These are phyloP conservation scores for Ogataea paraovalis DNA, from an alignment of 805 yeast genomes.

Conservation along the genomic window DNA sequence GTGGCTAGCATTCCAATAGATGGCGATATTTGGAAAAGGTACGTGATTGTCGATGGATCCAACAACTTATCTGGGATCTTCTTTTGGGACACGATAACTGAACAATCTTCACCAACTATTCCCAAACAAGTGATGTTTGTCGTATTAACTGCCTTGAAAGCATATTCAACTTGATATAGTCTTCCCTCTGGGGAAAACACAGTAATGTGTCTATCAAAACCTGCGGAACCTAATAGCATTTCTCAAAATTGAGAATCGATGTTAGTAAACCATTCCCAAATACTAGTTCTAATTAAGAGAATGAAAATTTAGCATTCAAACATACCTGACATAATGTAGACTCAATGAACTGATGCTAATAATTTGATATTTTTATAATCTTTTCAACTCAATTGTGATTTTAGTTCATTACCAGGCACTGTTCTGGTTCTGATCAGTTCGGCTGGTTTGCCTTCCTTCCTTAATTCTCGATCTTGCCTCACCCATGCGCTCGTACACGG, in stretches of 20 bases:
- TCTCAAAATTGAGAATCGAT: conserved; percentile 5
- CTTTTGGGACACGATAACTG: conserved; percentile 89
- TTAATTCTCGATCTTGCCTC: no score
- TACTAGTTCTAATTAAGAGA: no score
- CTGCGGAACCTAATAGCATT: conserved; percentile 61
- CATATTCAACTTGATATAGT: conserved; percentile 95
- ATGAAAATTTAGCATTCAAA: no score
- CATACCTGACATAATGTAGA: no score
- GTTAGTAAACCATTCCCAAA: conserved; percentile 20
- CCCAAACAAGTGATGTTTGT: conserved; percentile 89
- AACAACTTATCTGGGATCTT: conserved; percentile 93
- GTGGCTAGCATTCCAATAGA: conserved; percentile 87
- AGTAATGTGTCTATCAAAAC: conserved; percentile 97
- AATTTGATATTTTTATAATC: no score
- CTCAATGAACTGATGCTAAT: no score
- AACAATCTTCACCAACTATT: conserved; percentile 78
- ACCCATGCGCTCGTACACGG: no score
- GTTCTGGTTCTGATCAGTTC: no score
- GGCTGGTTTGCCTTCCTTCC: no score
- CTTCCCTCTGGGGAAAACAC: conserved; percentile 98
- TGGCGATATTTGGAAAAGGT: conserved; percentile 77
- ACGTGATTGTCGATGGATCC: conserved; percentile 83
- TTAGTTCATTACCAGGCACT: no score
- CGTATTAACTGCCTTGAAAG: conserved; percentile 93
- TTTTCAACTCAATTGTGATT: no score